A percentile compares a stretch with the other conserved stretches of the same genome.
phyloP scores from a whole-genome alignment of 106 monocot genomes.

The Posidonia australis region DNA sequence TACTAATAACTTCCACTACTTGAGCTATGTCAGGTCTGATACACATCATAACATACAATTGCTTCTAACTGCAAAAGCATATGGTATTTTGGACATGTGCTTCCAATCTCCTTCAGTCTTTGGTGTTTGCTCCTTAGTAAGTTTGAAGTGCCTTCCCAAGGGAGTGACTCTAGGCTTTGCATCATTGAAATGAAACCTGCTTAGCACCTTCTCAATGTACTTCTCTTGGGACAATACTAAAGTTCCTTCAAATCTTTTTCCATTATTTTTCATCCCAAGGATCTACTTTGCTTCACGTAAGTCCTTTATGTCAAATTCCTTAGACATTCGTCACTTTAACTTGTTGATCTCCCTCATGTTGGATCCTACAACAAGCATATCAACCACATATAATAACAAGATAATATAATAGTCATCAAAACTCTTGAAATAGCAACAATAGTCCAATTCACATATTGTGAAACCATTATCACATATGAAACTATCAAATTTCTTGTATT shows the following conservation, averaged over 20 bases:
- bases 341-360: neutral
- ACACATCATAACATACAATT: too few species aligned
- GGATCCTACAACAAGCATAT: neutral
- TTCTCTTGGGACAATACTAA: neutral
- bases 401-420: neutral
- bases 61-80: too few species aligned
- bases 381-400: too few species aligned
- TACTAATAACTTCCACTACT: too few species aligned
- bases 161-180: neutral
- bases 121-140: neutral
- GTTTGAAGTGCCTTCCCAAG: neutral
- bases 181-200: neutral
- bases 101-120: too few species aligned
- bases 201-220: neutral
- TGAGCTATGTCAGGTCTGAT: too few species aligned
- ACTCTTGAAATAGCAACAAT: neutral
- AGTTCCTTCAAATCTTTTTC: too few species aligned
- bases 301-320: neutral
- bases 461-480: neutral
- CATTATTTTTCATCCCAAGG: neutral
- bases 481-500: neutral
- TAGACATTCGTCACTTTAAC: neutral
- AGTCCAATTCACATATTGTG: neutral
- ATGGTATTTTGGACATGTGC: too few species aligned
- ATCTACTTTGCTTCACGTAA: neutral